Evolutionary conservation across 441 rosid genomes (phyloP).

Genomic region (Erodium moschatum): DNA sequence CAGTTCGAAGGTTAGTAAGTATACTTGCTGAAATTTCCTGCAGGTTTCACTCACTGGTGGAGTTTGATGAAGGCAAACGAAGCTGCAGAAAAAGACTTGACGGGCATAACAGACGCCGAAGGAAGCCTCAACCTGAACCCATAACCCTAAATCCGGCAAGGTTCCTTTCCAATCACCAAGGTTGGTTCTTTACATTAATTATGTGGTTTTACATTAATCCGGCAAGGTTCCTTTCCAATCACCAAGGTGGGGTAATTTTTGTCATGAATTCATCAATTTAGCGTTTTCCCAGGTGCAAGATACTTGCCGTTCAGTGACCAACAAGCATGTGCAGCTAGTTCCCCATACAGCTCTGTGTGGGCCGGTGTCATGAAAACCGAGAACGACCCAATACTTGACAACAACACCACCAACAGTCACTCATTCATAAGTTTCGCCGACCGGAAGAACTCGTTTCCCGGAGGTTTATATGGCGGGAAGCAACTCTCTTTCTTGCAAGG

Average conservation of each 20-base stretch:
- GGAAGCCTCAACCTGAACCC: slow-evolving; percentile 56
- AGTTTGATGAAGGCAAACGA: slow-evolving; percentile 65
- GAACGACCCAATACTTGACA: slow-evolving; percentile 24
- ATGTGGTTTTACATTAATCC: slow-evolving; percentile 26
- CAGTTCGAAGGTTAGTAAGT: too few species aligned
- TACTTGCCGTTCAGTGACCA: slow-evolving; percentile 35
- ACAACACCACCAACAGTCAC: slow-evolving; percentile 19
- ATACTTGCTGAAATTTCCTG: not conserved
- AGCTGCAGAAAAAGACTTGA: slow-evolving; percentile 79
- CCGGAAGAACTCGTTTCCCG: slow-evolving; percentile 10
- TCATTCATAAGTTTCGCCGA: slow-evolving; percentile 28
- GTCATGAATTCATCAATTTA: not conserved
- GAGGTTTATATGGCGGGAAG: slow-evolving; percentile 27
- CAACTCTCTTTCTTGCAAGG: slow-evolving; percentile 39
- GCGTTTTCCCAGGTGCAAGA: slow-evolving; percentile 34
- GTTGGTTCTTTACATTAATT: slow-evolving; percentile 20
- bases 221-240: slow-evolving; percentile 33
- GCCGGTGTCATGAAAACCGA: slow-evolving; percentile 31
- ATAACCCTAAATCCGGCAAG: slow-evolving; percentile 34
- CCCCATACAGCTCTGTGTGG: slow-evolving; percentile 33
- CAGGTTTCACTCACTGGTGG: slow-evolving; percentile 67
- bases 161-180: slow-evolving; percentile 36
- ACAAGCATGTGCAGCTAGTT: slow-evolving; percentile 30
- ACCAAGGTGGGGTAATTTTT: slow-evolving; percentile 34
- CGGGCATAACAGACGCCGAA: slow-evolving; percentile 63